Evolutionary conservation across 257 asterid species (phyloP).

Genomic region (Solanum infundibuliforme): DNA sequence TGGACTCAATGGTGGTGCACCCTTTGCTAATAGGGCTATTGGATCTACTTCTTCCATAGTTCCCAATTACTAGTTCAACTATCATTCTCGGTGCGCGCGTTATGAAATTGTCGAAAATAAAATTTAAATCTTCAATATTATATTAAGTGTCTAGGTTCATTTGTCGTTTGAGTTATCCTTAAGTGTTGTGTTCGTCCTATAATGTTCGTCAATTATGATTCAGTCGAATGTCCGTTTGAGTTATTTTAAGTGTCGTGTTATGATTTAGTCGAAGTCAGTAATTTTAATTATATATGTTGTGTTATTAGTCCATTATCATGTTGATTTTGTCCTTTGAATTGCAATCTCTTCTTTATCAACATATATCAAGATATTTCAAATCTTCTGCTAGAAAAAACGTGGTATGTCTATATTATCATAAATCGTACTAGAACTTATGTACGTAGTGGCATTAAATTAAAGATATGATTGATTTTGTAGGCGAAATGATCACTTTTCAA

Average conservation of each 20-base stretch:
- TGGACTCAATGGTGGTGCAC: not conserved
- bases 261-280: not conserved
- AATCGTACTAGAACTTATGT: not conserved
- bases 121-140: not conserved
- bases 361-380: not conserved
- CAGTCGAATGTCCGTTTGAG: not conserved
- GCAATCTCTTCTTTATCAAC: not conserved
- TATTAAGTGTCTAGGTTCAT: not conserved
- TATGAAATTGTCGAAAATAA: not conserved
- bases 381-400: not conserved
- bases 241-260: not conserved
- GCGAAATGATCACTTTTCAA: not conserved
- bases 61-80: not conserved
- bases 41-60: not conserved
- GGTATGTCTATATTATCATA: not conserved
- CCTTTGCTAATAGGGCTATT: not conserved
- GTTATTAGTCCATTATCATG: not conserved
- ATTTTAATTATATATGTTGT: not conserved
- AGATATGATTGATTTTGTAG: not conserved
- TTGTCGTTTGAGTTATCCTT: not conserved
- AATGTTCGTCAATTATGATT: not conserved
- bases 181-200: not conserved
- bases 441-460: not conserved
- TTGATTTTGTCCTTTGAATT: not conserved
- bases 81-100: not conserved